Conservation (phyloP, 148 eudicot species). For the Amaranthus palmeri region DNA sequence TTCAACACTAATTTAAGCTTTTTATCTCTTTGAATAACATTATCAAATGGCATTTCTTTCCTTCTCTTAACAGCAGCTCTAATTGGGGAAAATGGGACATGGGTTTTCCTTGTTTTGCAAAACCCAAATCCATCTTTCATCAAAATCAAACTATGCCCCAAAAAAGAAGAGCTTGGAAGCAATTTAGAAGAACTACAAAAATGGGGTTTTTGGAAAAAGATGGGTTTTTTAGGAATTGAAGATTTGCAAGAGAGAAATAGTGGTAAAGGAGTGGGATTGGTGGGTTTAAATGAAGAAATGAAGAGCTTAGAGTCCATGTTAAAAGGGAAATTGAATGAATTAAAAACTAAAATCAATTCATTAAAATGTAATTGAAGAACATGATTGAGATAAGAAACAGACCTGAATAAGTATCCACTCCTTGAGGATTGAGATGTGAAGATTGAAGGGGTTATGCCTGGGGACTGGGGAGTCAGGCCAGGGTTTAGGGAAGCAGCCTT, state of each 20-base stretch:
- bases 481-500: slow-evolving; percentile 23
- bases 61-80: slow-evolving; percentile 85
- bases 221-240: slow-evolving; percentile 19
- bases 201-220: slow-evolving; percentile 24
- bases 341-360: neutral
- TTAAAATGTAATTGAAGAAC: slow-evolving; percentile 1
- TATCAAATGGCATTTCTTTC: slow-evolving; percentile 86
- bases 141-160: slow-evolving; percentile 42
- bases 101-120: slow-evolving; percentile 38
- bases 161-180: slow-evolving; percentile 35
- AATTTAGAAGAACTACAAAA: slow-evolving; percentile 24
- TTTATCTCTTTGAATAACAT: slow-evolving; percentile 90
- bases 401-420: neutral
- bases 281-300: slow-evolving; percentile 31
- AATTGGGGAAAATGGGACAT: slow-evolving; percentile 36
- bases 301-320: slow-evolving; percentile 55
- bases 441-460: neutral
- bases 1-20: slow-evolving; percentile 81
- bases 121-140: slow-evolving; percentile 26
- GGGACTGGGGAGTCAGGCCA: slow-evolving; percentile 5
- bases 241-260: slow-evolving; percentile 39
- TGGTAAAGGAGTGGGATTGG: slow-evolving; percentile 46
- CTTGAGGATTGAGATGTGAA: neutral
- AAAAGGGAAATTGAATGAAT: slow-evolving; percentile 3
- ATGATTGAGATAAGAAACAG: slow-evolving; percentile 8